Evolutionary conservation across 192 early-diverging fungal genomes (phyloP), one percentile per base, ranked within the genome.

Genomic region (Endogone sp.): DNA sequence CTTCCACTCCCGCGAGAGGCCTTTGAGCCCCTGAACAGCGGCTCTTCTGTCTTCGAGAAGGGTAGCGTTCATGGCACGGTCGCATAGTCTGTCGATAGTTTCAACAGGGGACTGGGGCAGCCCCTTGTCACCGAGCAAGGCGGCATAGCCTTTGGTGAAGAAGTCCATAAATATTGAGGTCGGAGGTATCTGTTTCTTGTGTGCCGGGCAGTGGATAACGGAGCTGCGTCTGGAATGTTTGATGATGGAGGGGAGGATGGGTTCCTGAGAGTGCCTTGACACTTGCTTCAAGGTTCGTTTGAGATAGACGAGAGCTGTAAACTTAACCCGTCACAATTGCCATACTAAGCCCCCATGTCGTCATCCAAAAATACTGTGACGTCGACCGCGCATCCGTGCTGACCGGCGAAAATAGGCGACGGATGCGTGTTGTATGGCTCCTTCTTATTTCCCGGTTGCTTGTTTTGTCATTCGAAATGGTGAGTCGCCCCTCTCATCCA

Each of bases 11-110:
- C 91, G 78, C 8, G 92, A 85, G 30, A 97, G 83, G 2, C 92
- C 92, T 67, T 94, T 95, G 62, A 99, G 79, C 6, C 91, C 88
- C 23, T 91, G 85, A 13, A 96, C 92, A 2, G 91, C 93, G 4
- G 94, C 92, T 29, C 95, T 75, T 59, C 93, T 79, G 82, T 99
- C 97, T 71, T 99, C 97, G 27, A 94, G 74, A 24, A 97, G 81
- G 9, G 93, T 95, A 20, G 93, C 88, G 60, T 94, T 86, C 62
- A 83, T 86, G 29, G 92, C 89, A 59, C 94, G 83, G 71, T 96
- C 95, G 31, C 87, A 89, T 65, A 97, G 81, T 69, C 86, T 89
- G 67, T 90, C 89, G 69, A 98, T 87, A 28, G 94, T 94, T 64
- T 94, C 92, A 25, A 81, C 78, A 4, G 81, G 87, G 13, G 84